Conservation (phyloP, 139 green algal genomes). For the Penium margaritaceum region DNA sequence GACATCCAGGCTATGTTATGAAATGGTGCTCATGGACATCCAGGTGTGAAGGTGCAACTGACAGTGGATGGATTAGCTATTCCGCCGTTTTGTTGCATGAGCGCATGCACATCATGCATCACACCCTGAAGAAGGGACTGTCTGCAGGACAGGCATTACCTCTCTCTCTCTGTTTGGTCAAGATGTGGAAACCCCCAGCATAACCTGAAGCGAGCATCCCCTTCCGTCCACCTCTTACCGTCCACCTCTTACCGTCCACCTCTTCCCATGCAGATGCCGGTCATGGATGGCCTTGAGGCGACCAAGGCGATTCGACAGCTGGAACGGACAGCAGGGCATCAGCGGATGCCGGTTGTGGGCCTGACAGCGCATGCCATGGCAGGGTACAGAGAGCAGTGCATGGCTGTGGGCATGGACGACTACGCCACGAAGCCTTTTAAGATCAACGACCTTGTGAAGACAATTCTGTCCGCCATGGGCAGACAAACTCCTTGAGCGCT, state of each 20-base stretch:
- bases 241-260: background rate
- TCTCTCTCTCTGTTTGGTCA: background rate
- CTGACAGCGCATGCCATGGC: constrained; percentile 11
- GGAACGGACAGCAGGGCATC: background rate
- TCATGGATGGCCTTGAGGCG: constrained; percentile 8
- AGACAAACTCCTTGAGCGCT: no score
- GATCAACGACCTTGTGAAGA: no score
- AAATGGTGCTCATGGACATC: background rate
- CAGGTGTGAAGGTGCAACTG: no score
- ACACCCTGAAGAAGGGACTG: no score
- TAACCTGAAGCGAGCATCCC: no score
- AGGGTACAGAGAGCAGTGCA: background rate
- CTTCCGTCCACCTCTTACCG: background rate
- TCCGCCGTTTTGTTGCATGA: no score
- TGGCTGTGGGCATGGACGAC: constrained; percentile 9
- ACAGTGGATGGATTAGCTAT: no score
- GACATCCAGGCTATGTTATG: background rate
- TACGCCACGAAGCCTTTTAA: constrained; percentile 17
- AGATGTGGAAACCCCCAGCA: no score
- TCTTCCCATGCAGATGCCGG: background rate
- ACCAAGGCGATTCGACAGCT: background rate
- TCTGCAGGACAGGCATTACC: no score
- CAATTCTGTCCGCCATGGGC: no score
- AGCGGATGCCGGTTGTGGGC: background rate
- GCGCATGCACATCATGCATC: no score